A percentile compares a stretch with the other conserved stretches of the same genome.
These are phyloP conservation scores for Globisporangium radiosum DNA, from an alignment of 352 stramenopile genomes.

Conservation along the genomic window DNA sequence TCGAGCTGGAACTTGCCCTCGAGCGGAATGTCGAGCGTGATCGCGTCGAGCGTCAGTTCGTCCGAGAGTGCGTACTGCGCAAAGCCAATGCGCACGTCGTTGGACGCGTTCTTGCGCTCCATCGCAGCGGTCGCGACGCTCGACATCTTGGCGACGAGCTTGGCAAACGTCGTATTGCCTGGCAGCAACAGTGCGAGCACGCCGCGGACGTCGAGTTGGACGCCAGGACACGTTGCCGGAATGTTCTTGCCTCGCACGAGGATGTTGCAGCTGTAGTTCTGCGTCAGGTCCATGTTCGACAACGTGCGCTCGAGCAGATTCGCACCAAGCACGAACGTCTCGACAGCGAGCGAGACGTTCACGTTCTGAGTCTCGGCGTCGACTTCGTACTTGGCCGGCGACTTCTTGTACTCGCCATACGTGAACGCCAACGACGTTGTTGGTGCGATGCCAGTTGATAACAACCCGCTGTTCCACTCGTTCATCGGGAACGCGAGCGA, in stretches of 20 bases:
- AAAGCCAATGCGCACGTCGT: conserved; percentile 11
- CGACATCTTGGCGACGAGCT: conserved; percentile 11
- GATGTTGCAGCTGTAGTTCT: conserved; percentile 5
- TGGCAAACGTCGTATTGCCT: conserved; percentile 7
- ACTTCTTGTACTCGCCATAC: conserved; percentile 11
- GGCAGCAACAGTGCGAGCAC: conserved; percentile 2
- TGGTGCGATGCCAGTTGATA: conserved; percentile 1
- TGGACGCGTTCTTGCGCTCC: background rate
- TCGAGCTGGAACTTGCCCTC: conserved; percentile 9
- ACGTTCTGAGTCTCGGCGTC: background rate
- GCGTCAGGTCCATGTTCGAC: conserved; percentile 11
- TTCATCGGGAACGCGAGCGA: conserved; percentile 16
- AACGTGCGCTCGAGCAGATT: conserved; percentile 12
- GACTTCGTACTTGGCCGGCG: conserved; percentile 7
- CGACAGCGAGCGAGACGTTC: conserved; percentile 11
- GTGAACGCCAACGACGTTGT: conserved; percentile 10
- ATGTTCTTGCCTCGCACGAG: no score
- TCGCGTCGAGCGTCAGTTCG: conserved; percentile 12
- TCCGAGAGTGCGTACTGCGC: conserved; percentile 7
- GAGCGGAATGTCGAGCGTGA: conserved; percentile 14
- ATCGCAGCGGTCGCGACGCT: conserved; percentile 2
- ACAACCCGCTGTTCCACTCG: conserved; percentile 14
- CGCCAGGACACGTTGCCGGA: background rate
- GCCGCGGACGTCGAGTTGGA: background rate
- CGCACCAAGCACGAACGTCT: conserved; percentile 12